Base-by-base conservation (phyloP, 768 basidiomycete species). In the Amanita pseudoporphyria region DNA sequence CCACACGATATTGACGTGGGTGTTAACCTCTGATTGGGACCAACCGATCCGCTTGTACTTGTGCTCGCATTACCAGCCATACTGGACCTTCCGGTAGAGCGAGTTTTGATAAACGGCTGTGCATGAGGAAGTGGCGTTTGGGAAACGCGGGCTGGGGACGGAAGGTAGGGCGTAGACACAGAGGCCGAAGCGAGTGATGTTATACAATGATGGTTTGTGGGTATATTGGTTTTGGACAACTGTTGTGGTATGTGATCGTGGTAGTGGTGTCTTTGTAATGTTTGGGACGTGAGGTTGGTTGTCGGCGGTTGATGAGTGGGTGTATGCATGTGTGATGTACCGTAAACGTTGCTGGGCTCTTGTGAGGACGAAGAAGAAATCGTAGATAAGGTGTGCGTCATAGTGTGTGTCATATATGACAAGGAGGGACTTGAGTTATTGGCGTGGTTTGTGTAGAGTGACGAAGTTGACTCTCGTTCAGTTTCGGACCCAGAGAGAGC, bases 401-500 rank as follows among this genome's bases (percentile, higher is more conserved):
- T 30, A n/a, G n/a, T n/a, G n/a, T n/a, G n/a, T n/a, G n/a, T n/a
- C n/a, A n/a, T n/a, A 41, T 43, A 62, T 54, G 31, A 56, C 52
- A 47, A 37, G 3, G 9, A 58, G 58, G 53, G 57, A 53, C 12
- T 59, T 42, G 36, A 59, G 54, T 12, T 54, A 56, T 13, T 60
- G 58, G 24, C 54, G 53, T 44, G 54, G 48, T 36, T 41, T 50
- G 58, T 57, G 57, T 40, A 53, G 48, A 65, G 57, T 54, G 65
- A 60, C 48, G 62, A 49, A 52, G 64, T 60, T 33, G 71, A 74
- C 63, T 88, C 86, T 38, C 84, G 79, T 62, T 90, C 88, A 0
- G 87, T 90, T 62, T 89, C 88, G 2, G 86, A 89, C 28, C 87
- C 87, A 5, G 87, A 89, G 47, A 73, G 72, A 28, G 57, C 57